Percentiles rank a stretch among this genome's conserved stretches.
These are phyloP conservation scores for Chlorella sp. DNA, from an alignment of 139 green algal genomes.

Conservation along the genomic window DNA sequence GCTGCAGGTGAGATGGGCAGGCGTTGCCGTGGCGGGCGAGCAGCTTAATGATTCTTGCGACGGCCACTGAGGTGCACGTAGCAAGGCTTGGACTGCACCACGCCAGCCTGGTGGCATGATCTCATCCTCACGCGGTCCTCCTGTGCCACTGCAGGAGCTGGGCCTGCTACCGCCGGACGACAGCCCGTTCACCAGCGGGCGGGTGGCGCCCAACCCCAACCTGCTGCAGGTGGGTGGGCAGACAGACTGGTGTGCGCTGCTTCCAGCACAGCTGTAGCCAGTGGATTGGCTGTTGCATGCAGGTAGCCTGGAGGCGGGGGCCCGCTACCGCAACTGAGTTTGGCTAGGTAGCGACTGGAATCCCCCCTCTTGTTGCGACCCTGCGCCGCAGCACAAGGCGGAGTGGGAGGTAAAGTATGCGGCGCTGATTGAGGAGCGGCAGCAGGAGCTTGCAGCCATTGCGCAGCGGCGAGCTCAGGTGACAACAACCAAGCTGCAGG, in stretches of 20 bases:
- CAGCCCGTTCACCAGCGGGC: constrained; percentile 7
- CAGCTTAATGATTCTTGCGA: background rate
- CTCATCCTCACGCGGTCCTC: background rate
- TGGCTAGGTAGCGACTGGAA: too few species aligned
- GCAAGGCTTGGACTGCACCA: too few species aligned
- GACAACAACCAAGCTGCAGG: background rate
- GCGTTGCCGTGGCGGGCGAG: background rate
- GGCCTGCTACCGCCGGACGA: constrained; percentile 30
- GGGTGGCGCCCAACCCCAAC: constrained; percentile 12
- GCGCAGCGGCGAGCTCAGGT: background rate
- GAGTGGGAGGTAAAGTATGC: constrained; percentile 3
- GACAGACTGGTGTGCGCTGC: background rate
- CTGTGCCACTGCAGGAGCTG: background rate
- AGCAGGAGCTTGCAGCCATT: background rate
- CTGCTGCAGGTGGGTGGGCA: constrained; percentile 13
- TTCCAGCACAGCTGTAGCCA: background rate
- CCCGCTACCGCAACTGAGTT: too few species aligned
- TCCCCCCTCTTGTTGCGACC: too few species aligned
- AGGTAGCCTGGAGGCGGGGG: too few species aligned
- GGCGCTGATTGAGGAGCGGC: background rate
- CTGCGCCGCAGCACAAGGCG: background rate
- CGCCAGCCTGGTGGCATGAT: background rate
- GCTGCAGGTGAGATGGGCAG: background rate
- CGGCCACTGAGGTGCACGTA: background rate
- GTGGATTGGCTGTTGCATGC: too few species aligned